Percentiles rank a stretch among this genome's conserved stretches.
phyloP scores from a whole-genome alignment of 331 rosid species.

The Phaseolus coccineus region DNA sequence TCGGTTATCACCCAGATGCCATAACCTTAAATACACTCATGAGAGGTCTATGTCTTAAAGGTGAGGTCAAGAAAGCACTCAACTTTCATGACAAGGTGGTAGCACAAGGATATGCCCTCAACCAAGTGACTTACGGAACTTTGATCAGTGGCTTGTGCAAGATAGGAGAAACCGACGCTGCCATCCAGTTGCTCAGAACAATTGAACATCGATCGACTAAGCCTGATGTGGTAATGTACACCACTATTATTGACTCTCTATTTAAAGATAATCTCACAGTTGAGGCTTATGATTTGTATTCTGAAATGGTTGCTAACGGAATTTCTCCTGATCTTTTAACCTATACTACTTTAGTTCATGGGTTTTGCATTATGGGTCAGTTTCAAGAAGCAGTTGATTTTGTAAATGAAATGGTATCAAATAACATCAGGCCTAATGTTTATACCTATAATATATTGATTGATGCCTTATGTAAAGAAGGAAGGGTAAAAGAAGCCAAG shows the following conservation, averaged over 20 bases:
- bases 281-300: too few species aligned
- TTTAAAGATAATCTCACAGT: too few species aligned
- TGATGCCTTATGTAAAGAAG: neutral
- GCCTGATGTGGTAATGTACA: too few species aligned
- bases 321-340: too few species aligned
- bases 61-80: neutral
- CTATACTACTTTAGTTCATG: neutral
- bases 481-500: neutral
- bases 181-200: neutral
- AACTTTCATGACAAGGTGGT: neutral
- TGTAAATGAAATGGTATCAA: neutral
- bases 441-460: neutral
- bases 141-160: neutral
- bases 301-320: neutral
- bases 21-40: neutral
- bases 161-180: neutral
- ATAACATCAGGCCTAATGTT: neutral
- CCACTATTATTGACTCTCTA: neutral
- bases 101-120: neutral
- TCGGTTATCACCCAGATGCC: neutral
- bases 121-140: neutral
- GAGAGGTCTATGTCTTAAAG: neutral
- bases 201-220: neutral
- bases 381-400: too few species aligned
- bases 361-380: neutral